phyloP scores from a whole-genome alignment of 1,284 basidiomycete species.

The Cutaneotrichosporon sp. region DNA sequence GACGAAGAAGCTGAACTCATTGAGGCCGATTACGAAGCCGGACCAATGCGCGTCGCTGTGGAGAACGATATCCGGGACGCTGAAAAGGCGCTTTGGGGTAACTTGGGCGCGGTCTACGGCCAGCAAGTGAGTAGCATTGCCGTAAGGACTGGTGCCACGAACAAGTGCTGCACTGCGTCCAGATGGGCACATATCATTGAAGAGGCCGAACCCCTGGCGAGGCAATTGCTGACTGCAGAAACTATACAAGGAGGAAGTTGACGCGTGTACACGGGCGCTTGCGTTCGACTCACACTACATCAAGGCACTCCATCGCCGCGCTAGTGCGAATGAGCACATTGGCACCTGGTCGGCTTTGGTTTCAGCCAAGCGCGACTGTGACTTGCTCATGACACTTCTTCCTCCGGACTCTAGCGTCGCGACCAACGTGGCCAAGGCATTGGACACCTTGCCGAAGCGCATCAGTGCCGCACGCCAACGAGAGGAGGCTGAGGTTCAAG shows the following conservation, averaged over 20 bases:
- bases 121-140: slow-evolving; percentile 50
- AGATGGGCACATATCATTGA: too few species aligned
- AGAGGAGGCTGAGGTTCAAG: slow-evolving; percentile 9
- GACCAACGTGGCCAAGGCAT: slow-evolving; percentile 1
- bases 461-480: slow-evolving; percentile 5
- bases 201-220: too few species aligned
- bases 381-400: slow-evolving; percentile 10
- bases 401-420: slow-evolving; percentile 10
- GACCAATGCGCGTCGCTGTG: slow-evolving; percentile 19
- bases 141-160: too few species aligned
- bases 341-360: slow-evolving; percentile 75
- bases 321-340: slow-evolving; percentile 72
- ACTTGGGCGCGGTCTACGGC: slow-evolving; percentile 38
- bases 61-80: slow-evolving; percentile 32
- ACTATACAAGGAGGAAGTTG: slow-evolving; percentile 45
- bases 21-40: slow-evolving; percentile 14
- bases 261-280: slow-evolving; percentile 58
- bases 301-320: slow-evolving; percentile 84
- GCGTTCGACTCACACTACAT: slow-evolving; percentile 74
- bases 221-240: slow-evolving; percentile 3
- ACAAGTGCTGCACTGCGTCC: too few species aligned
- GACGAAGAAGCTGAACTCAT: slow-evolving; percentile 41
- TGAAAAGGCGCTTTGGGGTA: slow-evolving; percentile 39
- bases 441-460: slow-evolving; percentile 11
- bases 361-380: slow-evolving; percentile 55